Conservation (phyloP, 495 filamentous ascomycete genomes). For the Endocarpon pusillum region DNA sequence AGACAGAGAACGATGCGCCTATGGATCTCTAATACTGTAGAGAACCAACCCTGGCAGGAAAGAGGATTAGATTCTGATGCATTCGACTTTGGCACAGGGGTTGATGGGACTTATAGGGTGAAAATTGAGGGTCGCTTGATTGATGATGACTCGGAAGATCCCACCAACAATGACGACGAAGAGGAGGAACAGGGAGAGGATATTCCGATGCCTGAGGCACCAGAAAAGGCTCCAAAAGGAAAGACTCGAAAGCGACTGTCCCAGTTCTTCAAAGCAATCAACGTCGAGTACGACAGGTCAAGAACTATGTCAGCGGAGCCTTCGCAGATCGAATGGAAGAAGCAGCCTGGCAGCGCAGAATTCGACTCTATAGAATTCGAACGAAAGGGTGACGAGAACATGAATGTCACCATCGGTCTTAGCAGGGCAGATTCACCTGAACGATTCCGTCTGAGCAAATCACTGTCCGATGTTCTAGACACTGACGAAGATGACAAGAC, state of each 20-base stretch:
- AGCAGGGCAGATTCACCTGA: constrained; percentile 74
- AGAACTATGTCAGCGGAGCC: constrained; percentile 28
- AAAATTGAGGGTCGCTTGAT: constrained; percentile 86
- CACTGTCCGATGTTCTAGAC: constrained; percentile 73
- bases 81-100: constrained; percentile 56
- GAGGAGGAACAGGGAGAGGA: constrained; percentile 34
- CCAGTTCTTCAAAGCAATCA: constrained; percentile 88
- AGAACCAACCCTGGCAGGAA: constrained; percentile 86
- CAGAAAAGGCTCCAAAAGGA: constrained; percentile 34
- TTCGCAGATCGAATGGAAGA: constrained; percentile 52
- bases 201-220: constrained; percentile 13
- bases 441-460: constrained; percentile 57
- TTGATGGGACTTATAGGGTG: constrained; percentile 64
- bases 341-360: constrained; percentile 42
- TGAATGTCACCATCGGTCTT: constrained; percentile 80
- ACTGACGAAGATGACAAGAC: constrained; percentile 71
- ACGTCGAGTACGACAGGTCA: constrained; percentile 64
- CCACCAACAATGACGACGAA: constrained; percentile 37
- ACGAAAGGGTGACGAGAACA: constrained; percentile 76
- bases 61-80: constrained; percentile 42
- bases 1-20: constrained; percentile 73
- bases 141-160: constrained; percentile 47
- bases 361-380: constrained; percentile 90
- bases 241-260: constrained; percentile 48
- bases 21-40: constrained; percentile 90